Evolutionary conservation across 1,284 basidiomycete species (phyloP).

Genomic region (Cryptococcus neoformans): DNA sequence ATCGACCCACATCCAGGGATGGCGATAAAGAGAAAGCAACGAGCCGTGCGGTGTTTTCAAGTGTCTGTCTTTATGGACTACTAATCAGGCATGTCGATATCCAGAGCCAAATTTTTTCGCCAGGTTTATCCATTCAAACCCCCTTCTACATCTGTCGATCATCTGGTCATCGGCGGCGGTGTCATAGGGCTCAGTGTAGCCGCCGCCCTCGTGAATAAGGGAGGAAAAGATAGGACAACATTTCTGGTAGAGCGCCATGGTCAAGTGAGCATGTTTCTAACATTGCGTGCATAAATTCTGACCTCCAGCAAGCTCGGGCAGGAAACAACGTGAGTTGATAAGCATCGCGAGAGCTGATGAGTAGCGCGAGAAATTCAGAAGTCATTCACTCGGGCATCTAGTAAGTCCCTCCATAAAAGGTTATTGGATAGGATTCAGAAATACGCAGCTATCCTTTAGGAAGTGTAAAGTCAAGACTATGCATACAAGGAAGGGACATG

Average conservation of each 20-base stretch:
- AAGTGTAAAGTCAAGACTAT: constrained; percentile 83
- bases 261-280: constrained; percentile 41
- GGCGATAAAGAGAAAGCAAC: no score
- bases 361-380: constrained; percentile 89
- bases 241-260: constrained; percentile 79
- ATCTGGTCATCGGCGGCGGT: constrained; percentile 89
- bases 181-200: constrained; percentile 87
- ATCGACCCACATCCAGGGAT: no score
- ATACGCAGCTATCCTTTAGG: constrained; percentile 69
- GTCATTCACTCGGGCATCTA: constrained; percentile 80
- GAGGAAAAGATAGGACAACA: constrained; percentile 68
- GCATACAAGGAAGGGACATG: constrained; percentile 79
- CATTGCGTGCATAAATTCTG: not conserved
- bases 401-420: not conserved
- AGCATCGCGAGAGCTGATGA: not conserved
- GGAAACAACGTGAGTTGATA: constrained; percentile 66
- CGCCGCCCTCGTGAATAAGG: constrained; percentile 62
- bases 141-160: constrained; percentile 77
- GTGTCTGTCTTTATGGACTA: no score
- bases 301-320: constrained; percentile 56
- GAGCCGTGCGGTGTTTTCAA: no score
- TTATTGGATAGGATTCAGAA: constrained; percentile 54
- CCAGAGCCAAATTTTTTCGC: constrained; percentile 15
- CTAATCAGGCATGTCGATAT: not conserved
- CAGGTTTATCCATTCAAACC: constrained; percentile 50